These are phyloP conservation scores for Hsuehochloa calcarea DNA, from an alignment of 176 grass and related monocot species.

Conservation along the genomic window DNA sequence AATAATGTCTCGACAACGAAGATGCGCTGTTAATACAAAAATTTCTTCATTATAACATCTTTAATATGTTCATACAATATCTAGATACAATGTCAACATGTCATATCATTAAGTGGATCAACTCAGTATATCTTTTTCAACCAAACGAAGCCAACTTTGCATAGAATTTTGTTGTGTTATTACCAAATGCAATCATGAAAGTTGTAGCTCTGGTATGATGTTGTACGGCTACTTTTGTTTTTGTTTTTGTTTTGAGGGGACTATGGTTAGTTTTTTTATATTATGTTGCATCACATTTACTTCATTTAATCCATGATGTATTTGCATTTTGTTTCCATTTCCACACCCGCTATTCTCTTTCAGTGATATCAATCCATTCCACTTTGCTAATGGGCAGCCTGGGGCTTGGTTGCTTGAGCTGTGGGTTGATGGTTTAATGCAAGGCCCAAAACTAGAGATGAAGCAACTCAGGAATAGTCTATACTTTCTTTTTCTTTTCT, in stretches of 20 bases:
- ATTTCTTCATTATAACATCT: background rate
- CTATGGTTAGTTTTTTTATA: background rate
- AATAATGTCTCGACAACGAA: background rate
- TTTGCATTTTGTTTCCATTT: background rate
- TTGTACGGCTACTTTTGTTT: background rate
- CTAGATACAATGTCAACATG: background rate
- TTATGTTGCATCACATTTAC: background rate
- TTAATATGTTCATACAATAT: background rate
- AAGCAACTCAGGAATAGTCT: background rate
- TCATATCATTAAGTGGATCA: slow-evolving; percentile 12
- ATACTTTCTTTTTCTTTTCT: background rate
- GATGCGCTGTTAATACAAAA: background rate
- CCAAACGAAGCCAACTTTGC: background rate
- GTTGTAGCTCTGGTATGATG: background rate
- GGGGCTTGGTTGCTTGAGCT: background rate
- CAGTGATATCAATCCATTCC: background rate
- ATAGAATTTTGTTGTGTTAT: background rate
- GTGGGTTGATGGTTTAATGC: background rate
- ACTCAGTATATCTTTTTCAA: background rate
- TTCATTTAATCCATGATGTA: background rate
- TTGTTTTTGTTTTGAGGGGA: background rate
- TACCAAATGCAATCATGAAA: background rate
- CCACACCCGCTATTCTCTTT: background rate
- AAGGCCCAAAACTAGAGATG: background rate
- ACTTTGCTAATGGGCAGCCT: background rate